Base-by-base conservation (phyloP, 2,329 filamentous ascomycete genomes). In the Pyrenochaeta sp. region DNA sequence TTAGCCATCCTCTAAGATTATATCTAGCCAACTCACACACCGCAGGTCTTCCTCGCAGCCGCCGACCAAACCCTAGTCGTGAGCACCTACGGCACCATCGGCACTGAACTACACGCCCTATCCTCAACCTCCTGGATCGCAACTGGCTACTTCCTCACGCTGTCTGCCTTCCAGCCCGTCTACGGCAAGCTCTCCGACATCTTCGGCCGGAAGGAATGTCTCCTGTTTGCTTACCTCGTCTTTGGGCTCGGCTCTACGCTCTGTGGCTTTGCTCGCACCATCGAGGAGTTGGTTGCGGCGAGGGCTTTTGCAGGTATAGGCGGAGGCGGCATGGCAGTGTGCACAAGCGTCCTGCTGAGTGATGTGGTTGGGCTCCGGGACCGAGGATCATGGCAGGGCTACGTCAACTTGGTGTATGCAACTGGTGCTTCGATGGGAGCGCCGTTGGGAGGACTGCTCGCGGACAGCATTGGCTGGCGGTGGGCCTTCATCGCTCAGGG, bases 91-190 rank as follows among this genome's bases (percentile, higher is more conserved):
- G 87, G 86, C 35, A 83, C 81, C 51, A 92, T 93, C 58, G 88
- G 88, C 8, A 89, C 81, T 43, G 89, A 92, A 51, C 74, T 93
- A 19, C 77, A 88, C 37, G 87, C 88, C 1, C 76, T 93, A 38
- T 89, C 87, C 63, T 82, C 82, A 53, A 90, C 87, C 3, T 87
- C 83, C 38, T 91, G 88, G 88, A 86, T 91, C 45, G 87, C 87
- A 19, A 65, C 54, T 9, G 81, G 80, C 7, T 88, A 92, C 66
- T 87, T 90, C 58, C 76, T 92, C 38, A 89, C 88, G 1, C 72
- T 89, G 37, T 89, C 87, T 3, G 85, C 85, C 15, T 89, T 87
- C 56, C 88, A 92, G 63, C 88, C 88, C 1, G 72, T 90, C 0
- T 90, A 87, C 54, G 87, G 87, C 32, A 87, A 86, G 56, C 74